Evolutionary conservation across 306 rosid species (phyloP), one percentile per base, ranked within the genome.

Genomic region (Erythrophleum fordii): DNA sequence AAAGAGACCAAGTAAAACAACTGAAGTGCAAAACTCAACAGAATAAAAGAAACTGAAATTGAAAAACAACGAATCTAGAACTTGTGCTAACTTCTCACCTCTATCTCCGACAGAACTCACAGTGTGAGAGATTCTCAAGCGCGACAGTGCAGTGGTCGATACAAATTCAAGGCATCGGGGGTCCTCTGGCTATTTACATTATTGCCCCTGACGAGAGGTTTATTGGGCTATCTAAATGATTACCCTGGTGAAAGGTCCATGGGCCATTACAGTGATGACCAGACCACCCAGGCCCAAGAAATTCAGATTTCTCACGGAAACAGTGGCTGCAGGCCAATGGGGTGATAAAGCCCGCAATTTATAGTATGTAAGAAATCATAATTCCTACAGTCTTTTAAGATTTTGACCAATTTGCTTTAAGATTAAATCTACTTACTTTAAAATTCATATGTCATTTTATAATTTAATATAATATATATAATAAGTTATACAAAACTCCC

Each of bases 71-170:
- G 64, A 41, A 66, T 8, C 28, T 5, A 44, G 58, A 51, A 28
- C 1, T 29, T 31, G 7, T 9, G 59, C 5, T 10, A 53, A 16
- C 0, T 78, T 77, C 76, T 67, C 55, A 73, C 75, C 75, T 59
- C 37, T 2, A 64, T 76, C 61, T 73, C 17, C 41, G 41, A 59
- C 39, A 6, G 16, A 60, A 17, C 48, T 45, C 71, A 18, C n/a
- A 73, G 68, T 44, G 18, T 61, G 69, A 51, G 75, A 77, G 25
- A 48, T 73, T 34, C 20, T 25, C 78, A 85, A 72, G 81, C 25
- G 48, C 35, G 34, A 41, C 34, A 17, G 37, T 0, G 16, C 28
- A 18, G 8, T 2, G 29, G 48, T 37, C 29, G 49, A 39, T 39
- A 13, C 11, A 3, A 67, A 42, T 20, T n/a, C n/a, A n/a, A n/a